Conservation (phyloP, 306 rosid species). For the Cicer cuneatum region DNA sequence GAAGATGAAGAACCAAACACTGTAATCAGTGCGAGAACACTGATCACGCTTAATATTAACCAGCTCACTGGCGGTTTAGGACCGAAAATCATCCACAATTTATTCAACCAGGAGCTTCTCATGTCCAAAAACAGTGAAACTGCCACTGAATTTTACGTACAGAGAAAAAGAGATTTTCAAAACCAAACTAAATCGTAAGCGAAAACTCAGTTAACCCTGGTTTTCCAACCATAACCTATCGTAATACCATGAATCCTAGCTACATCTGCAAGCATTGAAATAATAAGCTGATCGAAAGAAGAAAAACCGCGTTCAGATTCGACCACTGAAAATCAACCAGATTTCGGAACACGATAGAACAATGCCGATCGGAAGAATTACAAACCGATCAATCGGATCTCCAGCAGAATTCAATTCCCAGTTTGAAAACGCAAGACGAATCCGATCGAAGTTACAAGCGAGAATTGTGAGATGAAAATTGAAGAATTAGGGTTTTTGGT, state of each 20-base stretch:
- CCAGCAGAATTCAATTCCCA: constrained; percentile 33
- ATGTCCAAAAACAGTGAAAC: constrained; percentile 67
- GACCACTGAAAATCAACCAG: constrained; percentile 35
- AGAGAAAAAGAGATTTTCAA: constrained; percentile 33
- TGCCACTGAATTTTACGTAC: constrained; percentile 22
- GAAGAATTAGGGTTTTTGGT: constrained; percentile 64
- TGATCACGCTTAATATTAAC: constrained; percentile 72
- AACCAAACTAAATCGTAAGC: constrained; percentile 48
- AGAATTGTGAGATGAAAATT: constrained; percentile 33
- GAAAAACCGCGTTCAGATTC: constrained; percentile 21
- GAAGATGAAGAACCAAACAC: constrained; percentile 79
- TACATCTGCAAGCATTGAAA: constrained; percentile 60
- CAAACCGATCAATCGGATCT: constrained; percentile 45
- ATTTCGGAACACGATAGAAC: constrained; percentile 20
- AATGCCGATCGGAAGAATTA: constrained; percentile 41
- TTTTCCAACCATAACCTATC: constrained; percentile 57
- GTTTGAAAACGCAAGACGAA: constrained; percentile 41
- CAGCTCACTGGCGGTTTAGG: constrained; percentile 78
- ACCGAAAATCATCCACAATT: constrained; percentile 65
- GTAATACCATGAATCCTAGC: constrained; percentile 53
- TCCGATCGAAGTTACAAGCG: constrained; percentile 49
- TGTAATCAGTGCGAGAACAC: constrained; percentile 71
- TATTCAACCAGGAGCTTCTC: constrained; percentile 90
- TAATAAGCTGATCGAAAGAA: constrained; percentile 27
- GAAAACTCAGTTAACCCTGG: constrained; percentile 52